Evolutionary conservation across 2,329 filamentous ascomycete species (phyloP).

Genomic region (Neonectria coccinea): DNA sequence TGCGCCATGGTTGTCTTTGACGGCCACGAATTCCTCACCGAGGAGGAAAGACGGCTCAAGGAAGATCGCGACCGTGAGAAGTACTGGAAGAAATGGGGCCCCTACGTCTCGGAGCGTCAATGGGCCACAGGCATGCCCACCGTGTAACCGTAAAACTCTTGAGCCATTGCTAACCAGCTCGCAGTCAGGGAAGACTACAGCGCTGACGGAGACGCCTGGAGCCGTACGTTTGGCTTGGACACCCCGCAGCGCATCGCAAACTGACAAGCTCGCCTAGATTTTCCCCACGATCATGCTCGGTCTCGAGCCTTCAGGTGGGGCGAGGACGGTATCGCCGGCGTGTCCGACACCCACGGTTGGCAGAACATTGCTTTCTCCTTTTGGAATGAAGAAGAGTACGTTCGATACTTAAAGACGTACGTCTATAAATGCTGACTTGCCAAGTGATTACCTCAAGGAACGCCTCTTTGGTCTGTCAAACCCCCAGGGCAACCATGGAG

Average conservation of each 20-base stretch:
- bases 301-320: conserved; percentile 94
- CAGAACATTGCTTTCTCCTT: conserved; percentile 97
- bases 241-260: conserved; percentile 22
- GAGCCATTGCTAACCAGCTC: conserved; percentile 42
- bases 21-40: conserved; percentile 85
- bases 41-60: conserved; percentile 90
- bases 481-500: conserved; percentile 96
- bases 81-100: conserved; percentile 99
- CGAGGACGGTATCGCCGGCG: conserved; percentile 95
- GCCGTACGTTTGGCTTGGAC: conserved; percentile 71
- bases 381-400: conserved; percentile 95
- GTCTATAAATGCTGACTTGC: conserved; percentile 53
- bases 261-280: conserved; percentile 70
- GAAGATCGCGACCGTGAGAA: conserved; percentile 85
- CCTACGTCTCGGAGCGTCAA: conserved; percentile 92
- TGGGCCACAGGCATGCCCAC: conserved; percentile 84
- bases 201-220: conserved; percentile 94
- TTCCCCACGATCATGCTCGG: conserved; percentile 91
- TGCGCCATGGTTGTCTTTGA: conserved; percentile 86
- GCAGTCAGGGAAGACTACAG: conserved; percentile 89
- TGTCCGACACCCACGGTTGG: conserved; percentile 88
- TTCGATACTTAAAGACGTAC: neutral
- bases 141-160: conserved; percentile 19
- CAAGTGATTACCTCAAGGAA: conserved; percentile 91
- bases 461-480: conserved; percentile 95